Evolutionary conservation across 2,329 filamentous ascomycete species (phyloP).

Genomic region (Cadophora luteo-olivacea): DNA sequence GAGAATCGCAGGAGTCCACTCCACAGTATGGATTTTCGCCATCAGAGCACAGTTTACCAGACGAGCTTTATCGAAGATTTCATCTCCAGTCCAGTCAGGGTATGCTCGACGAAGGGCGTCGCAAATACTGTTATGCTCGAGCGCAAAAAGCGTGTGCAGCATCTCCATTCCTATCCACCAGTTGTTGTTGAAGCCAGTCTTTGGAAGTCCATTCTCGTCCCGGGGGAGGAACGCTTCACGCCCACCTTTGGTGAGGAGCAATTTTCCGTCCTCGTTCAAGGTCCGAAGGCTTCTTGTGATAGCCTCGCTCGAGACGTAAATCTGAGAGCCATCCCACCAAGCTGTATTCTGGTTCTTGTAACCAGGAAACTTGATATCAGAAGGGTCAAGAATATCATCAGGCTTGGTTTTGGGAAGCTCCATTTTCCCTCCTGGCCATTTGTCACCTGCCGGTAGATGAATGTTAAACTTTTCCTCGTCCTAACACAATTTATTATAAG

Average conservation of each 20-base stretch:
- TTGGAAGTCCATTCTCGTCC: slow-evolving; percentile 17
- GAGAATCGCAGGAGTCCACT: slow-evolving; percentile 31
- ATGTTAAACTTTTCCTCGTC: slow-evolving; percentile 24
- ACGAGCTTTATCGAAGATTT: slow-evolving; percentile 25
- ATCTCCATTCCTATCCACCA: slow-evolving; percentile 32
- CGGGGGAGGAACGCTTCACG: slow-evolving; percentile 22
- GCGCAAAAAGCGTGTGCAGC: slow-evolving; percentile 28
- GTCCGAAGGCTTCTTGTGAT: slow-evolving; percentile 21
- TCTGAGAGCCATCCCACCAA: slow-evolving; percentile 30
- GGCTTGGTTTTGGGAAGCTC: slow-evolving; percentile 22
- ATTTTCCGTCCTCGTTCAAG: slow-evolving; percentile 19
- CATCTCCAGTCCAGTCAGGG: slow-evolving; percentile 25
- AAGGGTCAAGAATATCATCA: slow-evolving; percentile 7
- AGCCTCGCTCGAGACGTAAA: slow-evolving; percentile 25
- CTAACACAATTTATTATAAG: slow-evolving; percentile 7
- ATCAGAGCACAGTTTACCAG: slow-evolving; percentile 29
- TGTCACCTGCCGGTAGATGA: slow-evolving; percentile 16
- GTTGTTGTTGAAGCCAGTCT: slow-evolving; percentile 30
- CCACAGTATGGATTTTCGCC: slow-evolving; percentile 29
- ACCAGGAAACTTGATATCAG: slow-evolving; percentile 23
- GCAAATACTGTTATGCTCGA: slow-evolving; percentile 30
- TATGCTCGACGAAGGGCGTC: slow-evolving; percentile 24
- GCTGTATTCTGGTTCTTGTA: slow-evolving; percentile 29
- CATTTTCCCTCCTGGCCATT: slow-evolving; percentile 28
- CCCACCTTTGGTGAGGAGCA: slow-evolving; percentile 22